These are phyloP conservation scores for Fusarium clavum DNA, from an alignment of 2,329 filamentous ascomycete genomes.

Conservation along the genomic window DNA sequence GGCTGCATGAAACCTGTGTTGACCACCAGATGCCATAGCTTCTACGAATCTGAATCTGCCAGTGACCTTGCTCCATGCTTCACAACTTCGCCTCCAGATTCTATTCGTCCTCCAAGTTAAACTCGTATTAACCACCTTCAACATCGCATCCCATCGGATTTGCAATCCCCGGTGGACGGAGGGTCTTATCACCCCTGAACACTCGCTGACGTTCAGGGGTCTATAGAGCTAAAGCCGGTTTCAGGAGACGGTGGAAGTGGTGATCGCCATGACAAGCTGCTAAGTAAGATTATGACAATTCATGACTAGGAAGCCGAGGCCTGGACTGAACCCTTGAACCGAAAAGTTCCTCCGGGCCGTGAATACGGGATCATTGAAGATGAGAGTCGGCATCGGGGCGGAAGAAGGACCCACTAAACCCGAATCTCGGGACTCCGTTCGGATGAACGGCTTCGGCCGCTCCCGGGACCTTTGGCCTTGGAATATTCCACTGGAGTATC, in stretches of 20 bases:
- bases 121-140: not conserved
- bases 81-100: not conserved
- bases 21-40: not conserved
- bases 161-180: not conserved
- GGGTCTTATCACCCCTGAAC: constrained; percentile 16
- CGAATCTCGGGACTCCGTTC: constrained; percentile 1
- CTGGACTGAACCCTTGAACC: not conserved
- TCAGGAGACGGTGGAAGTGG: constrained; percentile 33
- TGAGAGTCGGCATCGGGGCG: not conserved
- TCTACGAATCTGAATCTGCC: not conserved
- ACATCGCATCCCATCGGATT: not conserved
- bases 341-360: constrained; percentile 4
- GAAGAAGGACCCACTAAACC: constrained; percentile 3
- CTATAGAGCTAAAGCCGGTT: constrained; percentile 14
- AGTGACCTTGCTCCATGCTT: not conserved
- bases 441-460: not conserved
- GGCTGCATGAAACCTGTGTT: not conserved
- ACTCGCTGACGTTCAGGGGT: constrained; percentile 15
- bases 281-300: not conserved
- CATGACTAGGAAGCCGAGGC: constrained; percentile 2
- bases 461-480: not conserved
- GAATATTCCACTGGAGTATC: not conserved
- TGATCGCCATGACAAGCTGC: constrained; percentile 22
- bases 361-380: not conserved
- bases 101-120: not conserved